Evolutionary conservation across 2,329 filamentous ascomycete genomes (phyloP), one percentile per base, ranked within the genome.

Genomic region (Coniella lustricola): DNA sequence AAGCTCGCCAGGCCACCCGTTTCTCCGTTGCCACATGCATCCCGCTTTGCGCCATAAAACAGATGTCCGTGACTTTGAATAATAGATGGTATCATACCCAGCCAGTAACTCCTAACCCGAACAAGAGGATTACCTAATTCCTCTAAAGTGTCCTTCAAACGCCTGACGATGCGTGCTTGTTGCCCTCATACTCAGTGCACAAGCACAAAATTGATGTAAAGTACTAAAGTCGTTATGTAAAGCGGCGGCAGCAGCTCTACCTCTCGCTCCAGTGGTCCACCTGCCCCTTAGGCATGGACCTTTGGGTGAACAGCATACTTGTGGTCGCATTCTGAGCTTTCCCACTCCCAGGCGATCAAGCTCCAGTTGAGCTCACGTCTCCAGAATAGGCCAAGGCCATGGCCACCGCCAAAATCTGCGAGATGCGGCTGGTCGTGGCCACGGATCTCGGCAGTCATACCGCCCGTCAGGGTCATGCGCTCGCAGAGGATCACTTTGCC

Each of bases 331-430:
- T 65, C 64, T 48, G 66, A 70, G 35, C 73, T 71, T 62, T 81
- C 77, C 76, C 80, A 88, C 63, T 90, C 83, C 87, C 86, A 91
- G 46, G 82, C 85, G 61, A 90, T 69, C 63, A 90, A 76, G 64
- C 86, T 89, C 87, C 87, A 91, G 69, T 93, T 93, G 61, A 93
- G 72, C 69, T 91, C 87, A 59, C 82, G 79, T 58, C 82, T 76
- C 81, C 81, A 85, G 62, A 84, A 84, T 38, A 85, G 68, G 33
- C 82, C 82, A 58, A 85, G 73, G n/a, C 81, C 81, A 58, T 75
- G 73, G 54, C 77, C 76, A 57, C 75, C 73, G 59, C 68, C 67
- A 35, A 64, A 68, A 3, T 62, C 59, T 12, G 60, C 58, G 13
- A 67, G 57, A 14, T 64, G 62, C 14, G 67, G 67, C 32, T 66